Conservation (phyloP, 2,329 filamentous ascomycete genomes). For the Cadophora gregata region DNA sequence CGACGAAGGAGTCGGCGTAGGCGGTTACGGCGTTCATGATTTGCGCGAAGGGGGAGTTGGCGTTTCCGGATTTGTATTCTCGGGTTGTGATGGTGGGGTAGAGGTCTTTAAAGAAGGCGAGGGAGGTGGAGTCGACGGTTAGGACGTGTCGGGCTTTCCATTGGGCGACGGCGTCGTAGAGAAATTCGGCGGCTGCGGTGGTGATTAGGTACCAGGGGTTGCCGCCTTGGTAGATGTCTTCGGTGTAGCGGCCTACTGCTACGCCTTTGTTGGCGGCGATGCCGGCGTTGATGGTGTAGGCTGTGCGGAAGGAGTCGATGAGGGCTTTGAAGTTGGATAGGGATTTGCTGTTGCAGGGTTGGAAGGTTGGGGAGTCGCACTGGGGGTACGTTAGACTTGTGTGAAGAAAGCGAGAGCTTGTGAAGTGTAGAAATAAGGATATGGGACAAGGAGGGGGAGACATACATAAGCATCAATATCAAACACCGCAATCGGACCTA, state of each 20-base stretch:
- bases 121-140: slow-evolving; percentile 65
- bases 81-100: slow-evolving; percentile 63
- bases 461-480: slow-evolving; percentile 62
- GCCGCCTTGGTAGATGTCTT: slow-evolving; percentile 76
- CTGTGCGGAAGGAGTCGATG: slow-evolving; percentile 72
- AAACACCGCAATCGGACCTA: slow-evolving; percentile 70
- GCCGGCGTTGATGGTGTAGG: slow-evolving; percentile 71
- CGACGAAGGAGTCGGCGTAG: slow-evolving; percentile 65
- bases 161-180: slow-evolving; percentile 77
- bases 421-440: not conserved
- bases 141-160: slow-evolving; percentile 70
- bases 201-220: slow-evolving; percentile 84
- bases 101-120: slow-evolving; percentile 74
- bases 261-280: slow-evolving; percentile 65
- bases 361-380: slow-evolving; percentile 75
- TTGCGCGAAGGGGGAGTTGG: slow-evolving; percentile 58
- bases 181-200: slow-evolving; percentile 77
- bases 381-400: not conserved
- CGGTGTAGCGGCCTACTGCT: slow-evolving; percentile 69
- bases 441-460: not conserved
- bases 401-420: too few species aligned
- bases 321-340: slow-evolving; percentile 80
- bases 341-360: slow-evolving; percentile 60
- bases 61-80: slow-evolving; percentile 64
- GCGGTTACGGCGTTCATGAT: slow-evolving; percentile 62